Evolutionary conservation across 2,329 filamentous ascomycete genomes (phyloP).

Genomic region (Xylariaceae sp.): DNA sequence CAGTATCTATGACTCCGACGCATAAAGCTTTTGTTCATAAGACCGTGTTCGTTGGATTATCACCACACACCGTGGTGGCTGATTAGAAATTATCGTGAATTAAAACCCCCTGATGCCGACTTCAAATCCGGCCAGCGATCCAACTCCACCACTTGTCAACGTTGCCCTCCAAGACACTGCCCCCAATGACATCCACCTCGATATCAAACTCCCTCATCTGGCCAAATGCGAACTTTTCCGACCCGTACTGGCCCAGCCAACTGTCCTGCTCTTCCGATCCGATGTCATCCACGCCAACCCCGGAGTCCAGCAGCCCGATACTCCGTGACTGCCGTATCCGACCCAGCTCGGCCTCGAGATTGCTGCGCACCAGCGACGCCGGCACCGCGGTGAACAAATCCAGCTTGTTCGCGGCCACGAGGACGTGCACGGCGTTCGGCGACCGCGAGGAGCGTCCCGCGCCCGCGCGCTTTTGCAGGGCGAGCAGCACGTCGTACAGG

Average conservation of each 20-base stretch:
- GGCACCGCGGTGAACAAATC: slow-evolving; percentile 93
- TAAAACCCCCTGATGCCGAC: background rate
- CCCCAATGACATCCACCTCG: slow-evolving; percentile 70
- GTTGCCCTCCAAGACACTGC: slow-evolving; percentile 65
- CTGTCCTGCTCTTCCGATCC: slow-evolving; percentile 69
- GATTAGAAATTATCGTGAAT: slow-evolving; percentile 6
- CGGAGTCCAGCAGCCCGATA: slow-evolving; percentile 78
- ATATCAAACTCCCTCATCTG: slow-evolving; percentile 82
- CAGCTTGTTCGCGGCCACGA: slow-evolving; percentile 91
- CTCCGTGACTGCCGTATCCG: slow-evolving; percentile 71
- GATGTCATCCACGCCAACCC: slow-evolving; percentile 61
- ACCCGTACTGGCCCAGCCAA: slow-evolving; percentile 78
- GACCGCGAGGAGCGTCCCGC: slow-evolving; percentile 53
- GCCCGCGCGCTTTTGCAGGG: slow-evolving; percentile 69
- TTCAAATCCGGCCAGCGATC: slow-evolving; percentile 71
- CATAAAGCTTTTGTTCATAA: background rate
- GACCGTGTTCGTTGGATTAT: background rate
- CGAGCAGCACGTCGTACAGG: slow-evolving; percentile 82
- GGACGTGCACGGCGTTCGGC: slow-evolving; percentile 61
- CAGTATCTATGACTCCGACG: background rate
- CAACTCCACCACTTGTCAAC: slow-evolving; percentile 86
- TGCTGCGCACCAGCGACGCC: slow-evolving; percentile 65
- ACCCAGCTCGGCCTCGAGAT: slow-evolving; percentile 75
- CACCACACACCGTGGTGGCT: background rate
- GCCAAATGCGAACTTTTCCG: slow-evolving; percentile 71